Percentiles rank a stretch among this genome's conserved stretches.
Evolutionary conservation across 129 eudicot species (phyloP).

Genomic region (Chrysanthemum lavandulifolium): DNA sequence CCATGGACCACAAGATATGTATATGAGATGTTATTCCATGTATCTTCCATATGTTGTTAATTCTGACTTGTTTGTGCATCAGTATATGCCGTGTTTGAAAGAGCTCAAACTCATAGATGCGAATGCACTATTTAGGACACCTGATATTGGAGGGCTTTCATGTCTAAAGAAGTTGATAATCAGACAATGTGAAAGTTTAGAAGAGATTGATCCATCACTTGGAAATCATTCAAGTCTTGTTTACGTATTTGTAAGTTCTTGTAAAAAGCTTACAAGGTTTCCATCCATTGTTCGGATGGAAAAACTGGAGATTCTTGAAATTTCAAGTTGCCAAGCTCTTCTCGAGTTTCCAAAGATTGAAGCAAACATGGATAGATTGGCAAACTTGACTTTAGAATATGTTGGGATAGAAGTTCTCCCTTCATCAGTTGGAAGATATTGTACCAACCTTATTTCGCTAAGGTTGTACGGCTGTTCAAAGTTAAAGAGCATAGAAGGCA

Average conservation of each 20-base stretch:
- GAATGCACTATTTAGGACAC: neutral
- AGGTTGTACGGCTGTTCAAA: neutral
- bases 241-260: neutral
- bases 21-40: too few relatives aligned
- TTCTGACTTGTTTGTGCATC: neutral
- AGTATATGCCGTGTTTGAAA: neutral
- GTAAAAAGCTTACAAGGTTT: neutral
- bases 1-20: too few relatives aligned
- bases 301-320: neutral
- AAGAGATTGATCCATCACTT: neutral
- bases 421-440: neutral
- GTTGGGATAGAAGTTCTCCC: slow-evolving; percentile 8
- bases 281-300: neutral
- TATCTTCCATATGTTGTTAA: neutral
- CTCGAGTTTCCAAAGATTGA: neutral
- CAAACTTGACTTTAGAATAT: neutral
- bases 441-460: slow-evolving; percentile 1
- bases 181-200: neutral
- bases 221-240: neutral
- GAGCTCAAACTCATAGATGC: neutral
- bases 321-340: neutral
- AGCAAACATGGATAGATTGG: neutral
- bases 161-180: neutral
- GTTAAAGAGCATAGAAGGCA: neutral
- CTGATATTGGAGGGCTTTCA: neutral